Evolutionary conservation across 805 yeast species (phyloP), one percentile per base, ranked within the genome.

Genomic region (Monosporozyma solicola): DNA sequence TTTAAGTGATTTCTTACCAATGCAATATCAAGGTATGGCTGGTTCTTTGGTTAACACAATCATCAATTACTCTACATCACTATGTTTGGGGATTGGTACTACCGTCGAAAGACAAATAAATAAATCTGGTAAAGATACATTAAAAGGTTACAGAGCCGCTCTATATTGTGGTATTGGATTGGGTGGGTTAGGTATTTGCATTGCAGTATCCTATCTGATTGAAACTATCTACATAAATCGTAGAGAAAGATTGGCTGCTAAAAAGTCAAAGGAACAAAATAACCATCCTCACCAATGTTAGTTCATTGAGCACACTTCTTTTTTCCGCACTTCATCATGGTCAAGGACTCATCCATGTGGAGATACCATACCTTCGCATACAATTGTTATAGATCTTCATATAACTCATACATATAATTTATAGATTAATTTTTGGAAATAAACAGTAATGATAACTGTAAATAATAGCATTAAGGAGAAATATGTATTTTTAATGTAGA

Each of bases 21-120:
- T 73, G 49, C 72, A 77, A 53, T 80, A 82, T 59, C 92, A 86
- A 67, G 94, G 92, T 6, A 79, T 84, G 76, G 90, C 90, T 0
- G 90, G 88, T 0, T 83, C 89, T 0, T 69, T 86, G 48, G 83
- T 85, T 5, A 76, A 83, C 25, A 85, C 94, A 0, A 80, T 83
- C 56, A 80, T 83, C 13, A 86, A 83, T 64, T 86, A 86, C 63
- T 80, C 90, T 0, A 83, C 80, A 59, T 80, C 90, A 0, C 64
- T 85, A 16, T 80, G 83, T 37, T 69, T 86, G 31, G 92, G 90
- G 13, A 71, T 86, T 41, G 85, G 87, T 3, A 81, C 83, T n/a
- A 80, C 85, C 2, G 85, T 82, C 3, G 86, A 84, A 58, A 68
- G 67, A 25, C 69, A 76, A 51, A 61, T 74, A 0, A 57, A 60